Conservation (phyloP, 257 asterid genomes). For the Przewalskia tangutica region DNA sequence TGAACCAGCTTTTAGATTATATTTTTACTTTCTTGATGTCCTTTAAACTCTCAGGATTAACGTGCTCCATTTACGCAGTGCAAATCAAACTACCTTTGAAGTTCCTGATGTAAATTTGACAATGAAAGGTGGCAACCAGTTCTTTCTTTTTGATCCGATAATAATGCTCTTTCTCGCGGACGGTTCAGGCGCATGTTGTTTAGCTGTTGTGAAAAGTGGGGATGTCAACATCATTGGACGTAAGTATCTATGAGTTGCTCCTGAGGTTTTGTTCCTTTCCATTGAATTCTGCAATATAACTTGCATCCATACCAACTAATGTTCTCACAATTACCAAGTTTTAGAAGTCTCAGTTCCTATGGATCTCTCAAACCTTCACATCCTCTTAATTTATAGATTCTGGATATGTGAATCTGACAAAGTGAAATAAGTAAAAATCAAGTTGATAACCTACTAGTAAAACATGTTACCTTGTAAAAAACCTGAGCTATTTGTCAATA, state of each 20-base stretch:
- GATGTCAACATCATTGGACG: constrained; percentile 91
- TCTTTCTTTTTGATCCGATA: constrained; percentile 36
- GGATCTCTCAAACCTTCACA: neutral
- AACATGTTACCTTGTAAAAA: neutral
- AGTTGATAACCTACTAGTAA: neutral
- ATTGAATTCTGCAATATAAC: neutral
- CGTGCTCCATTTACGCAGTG: constrained; percentile 32
- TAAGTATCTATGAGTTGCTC: constrained; percentile 33
- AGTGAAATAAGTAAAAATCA: neutral
- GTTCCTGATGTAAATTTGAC: constrained; percentile 66
- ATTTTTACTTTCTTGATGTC: neutral
- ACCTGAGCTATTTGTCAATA: neutral
- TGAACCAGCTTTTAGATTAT: constrained; percentile 4
- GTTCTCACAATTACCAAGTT: neutral
- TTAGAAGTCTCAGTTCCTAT: neutral
- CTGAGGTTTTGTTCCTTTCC: neutral
- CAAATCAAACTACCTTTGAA: constrained; percentile 29
- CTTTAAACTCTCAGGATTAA: neutral
- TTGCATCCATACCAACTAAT: neutral
- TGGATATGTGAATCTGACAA: neutral
- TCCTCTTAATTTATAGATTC: neutral
- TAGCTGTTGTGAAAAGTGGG: constrained; percentile 68
- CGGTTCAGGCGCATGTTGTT: constrained; percentile 45
- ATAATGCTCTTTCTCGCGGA: constrained; percentile 39
- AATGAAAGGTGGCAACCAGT: constrained; percentile 65